A percentile compares a stretch with the other conserved stretches of the same genome.
phyloP scores from a whole-genome alignment of 1,284 basidiomycete species.

The Trichosporon sp. region DNA sequence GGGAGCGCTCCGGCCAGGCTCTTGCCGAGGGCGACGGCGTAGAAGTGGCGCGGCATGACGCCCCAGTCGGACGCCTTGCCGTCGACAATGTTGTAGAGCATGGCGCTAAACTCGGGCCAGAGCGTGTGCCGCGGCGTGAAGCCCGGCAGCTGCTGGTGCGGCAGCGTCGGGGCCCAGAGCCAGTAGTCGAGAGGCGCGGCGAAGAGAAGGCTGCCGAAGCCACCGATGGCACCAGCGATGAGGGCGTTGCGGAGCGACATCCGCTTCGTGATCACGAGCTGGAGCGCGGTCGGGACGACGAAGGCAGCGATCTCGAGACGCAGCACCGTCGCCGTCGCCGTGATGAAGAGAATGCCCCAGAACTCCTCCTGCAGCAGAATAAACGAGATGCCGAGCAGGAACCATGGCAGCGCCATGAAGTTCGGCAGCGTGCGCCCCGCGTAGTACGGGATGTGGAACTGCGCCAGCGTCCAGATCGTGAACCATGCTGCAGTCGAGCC shows the following conservation, averaged over 20 bases:
- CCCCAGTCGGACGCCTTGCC: conserved; percentile 91
- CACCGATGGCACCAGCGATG: conserved; percentile 57
- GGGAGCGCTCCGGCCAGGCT: conserved; percentile 66
- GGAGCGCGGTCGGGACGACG: conserved; percentile 60
- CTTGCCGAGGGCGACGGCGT: conserved; percentile 72
- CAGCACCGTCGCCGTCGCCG: conserved; percentile 66
- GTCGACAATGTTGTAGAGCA: conserved; percentile 82
- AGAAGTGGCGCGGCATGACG: conserved; percentile 67
- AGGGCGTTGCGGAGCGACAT: conserved; percentile 55
- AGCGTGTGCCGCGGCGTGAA: conserved; percentile 53
- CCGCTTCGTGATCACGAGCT: conserved; percentile 55
- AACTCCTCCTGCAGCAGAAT: conserved; percentile 24
- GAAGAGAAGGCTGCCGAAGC: conserved; percentile 57
- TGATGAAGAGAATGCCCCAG: conserved; percentile 54
- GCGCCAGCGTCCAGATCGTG: conserved; percentile 64
- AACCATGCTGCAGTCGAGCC: conserved; percentile 59
- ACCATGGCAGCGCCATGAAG: conserved; percentile 72
- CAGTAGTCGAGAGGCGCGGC: conserved; percentile 73
- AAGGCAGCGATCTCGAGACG: conserved; percentile 74
- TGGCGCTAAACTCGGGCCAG: conserved; percentile 80
- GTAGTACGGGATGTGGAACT: conserved; percentile 93
- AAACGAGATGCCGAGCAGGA: conserved; percentile 26
- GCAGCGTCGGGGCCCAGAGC: conserved; percentile 62
- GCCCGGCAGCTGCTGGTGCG: conserved; percentile 32
- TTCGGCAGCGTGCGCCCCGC: conserved; percentile 89